Evolutionary conservation across 2,329 filamentous ascomycete genomes (phyloP).

Genomic region (Exophiala mesophila): DNA sequence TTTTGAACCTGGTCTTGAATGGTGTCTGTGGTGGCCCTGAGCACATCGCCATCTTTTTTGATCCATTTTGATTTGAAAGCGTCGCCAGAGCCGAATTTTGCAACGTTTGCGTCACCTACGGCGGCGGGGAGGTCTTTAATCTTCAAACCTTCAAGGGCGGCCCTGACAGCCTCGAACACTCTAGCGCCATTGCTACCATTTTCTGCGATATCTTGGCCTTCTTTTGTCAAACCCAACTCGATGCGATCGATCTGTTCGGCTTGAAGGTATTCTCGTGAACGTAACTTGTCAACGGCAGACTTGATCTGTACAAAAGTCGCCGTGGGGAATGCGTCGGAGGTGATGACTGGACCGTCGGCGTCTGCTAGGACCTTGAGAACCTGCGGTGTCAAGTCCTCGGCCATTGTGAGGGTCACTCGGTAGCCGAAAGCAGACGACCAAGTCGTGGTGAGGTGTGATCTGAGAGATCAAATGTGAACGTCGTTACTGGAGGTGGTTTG

Average conservation of each 20-base stretch:
- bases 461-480: neutral
- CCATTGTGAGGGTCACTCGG: slow-evolving; percentile 16
- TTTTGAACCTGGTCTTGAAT: slow-evolving; percentile 77
- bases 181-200: slow-evolving; percentile 79
- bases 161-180: slow-evolving; percentile 69
- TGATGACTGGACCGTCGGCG: slow-evolving; percentile 58
- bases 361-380: slow-evolving; percentile 62
- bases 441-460: neutral
- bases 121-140: slow-evolving; percentile 62
- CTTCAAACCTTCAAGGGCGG: slow-evolving; percentile 72
- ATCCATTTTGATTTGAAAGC: slow-evolving; percentile 76
- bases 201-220: slow-evolving; percentile 66
- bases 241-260: slow-evolving; percentile 82
- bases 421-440: neutral
- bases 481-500: no score
- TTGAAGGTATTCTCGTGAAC: slow-evolving; percentile 76
- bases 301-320: slow-evolving; percentile 67
- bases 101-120: slow-evolving; percentile 41
- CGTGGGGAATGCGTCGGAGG: slow-evolving; percentile 64
- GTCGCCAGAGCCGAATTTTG: slow-evolving; percentile 79
- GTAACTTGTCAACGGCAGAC: slow-evolving; percentile 79
- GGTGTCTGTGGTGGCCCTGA: slow-evolving; percentile 57
- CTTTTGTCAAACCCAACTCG: slow-evolving; percentile 68
- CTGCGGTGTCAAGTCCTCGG: slow-evolving; percentile 26
- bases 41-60: slow-evolving; percentile 56